A percentile compares a stretch with the other conserved stretches of the same genome.
These are phyloP conservation scores for Beauveria sp. DNA, from an alignment of 2,329 filamentous ascomycete species.

Conservation along the genomic window DNA sequence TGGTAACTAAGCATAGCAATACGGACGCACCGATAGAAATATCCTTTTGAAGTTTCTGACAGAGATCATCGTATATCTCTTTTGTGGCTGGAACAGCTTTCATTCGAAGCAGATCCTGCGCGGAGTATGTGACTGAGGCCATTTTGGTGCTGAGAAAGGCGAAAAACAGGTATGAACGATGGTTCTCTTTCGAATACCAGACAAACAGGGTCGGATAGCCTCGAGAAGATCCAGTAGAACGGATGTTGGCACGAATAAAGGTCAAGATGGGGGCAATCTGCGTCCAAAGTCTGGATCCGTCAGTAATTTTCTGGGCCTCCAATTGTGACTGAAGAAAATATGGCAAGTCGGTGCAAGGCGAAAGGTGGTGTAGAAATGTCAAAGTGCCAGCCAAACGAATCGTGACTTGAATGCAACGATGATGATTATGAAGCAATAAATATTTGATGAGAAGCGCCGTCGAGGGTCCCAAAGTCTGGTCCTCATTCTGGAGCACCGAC, in stretches of 20 bases:
- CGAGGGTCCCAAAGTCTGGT: constrained; percentile 27
- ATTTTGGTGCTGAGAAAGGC: constrained; percentile 32
- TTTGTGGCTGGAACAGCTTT: constrained; percentile 20
- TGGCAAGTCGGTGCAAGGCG: constrained; percentile 16
- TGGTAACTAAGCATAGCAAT: not conserved
- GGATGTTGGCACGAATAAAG: constrained; percentile 23
- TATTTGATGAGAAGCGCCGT: constrained; percentile 22
- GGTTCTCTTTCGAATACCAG: constrained; percentile 26
- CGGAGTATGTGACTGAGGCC: constrained; percentile 34
- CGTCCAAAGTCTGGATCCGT: constrained; percentile 20
- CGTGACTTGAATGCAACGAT: constrained; percentile 22
- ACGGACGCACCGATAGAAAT: constrained; percentile 31
- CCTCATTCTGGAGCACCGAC: constrained; percentile 27
- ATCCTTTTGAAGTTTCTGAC: constrained; percentile 29
- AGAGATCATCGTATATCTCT: constrained; percentile 22
- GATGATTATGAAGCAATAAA: constrained; percentile 23
- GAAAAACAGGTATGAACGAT: constrained; percentile 33
- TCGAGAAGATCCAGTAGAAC: constrained; percentile 14
- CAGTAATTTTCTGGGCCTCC: constrained; percentile 23
- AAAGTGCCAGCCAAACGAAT: constrained; percentile 23
- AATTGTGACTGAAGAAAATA: constrained; percentile 20
- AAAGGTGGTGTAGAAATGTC: constrained; percentile 16
- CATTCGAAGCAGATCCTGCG: constrained; percentile 35
- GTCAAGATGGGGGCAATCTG: constrained; percentile 27
- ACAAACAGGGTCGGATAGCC: constrained; percentile 32